A percentile compares a stretch with the other conserved stretches of the same genome.
Evolutionary conservation across 495 filamentous ascomycete genomes (phyloP).

Genomic region (Apiosordaria backusii): DNA sequence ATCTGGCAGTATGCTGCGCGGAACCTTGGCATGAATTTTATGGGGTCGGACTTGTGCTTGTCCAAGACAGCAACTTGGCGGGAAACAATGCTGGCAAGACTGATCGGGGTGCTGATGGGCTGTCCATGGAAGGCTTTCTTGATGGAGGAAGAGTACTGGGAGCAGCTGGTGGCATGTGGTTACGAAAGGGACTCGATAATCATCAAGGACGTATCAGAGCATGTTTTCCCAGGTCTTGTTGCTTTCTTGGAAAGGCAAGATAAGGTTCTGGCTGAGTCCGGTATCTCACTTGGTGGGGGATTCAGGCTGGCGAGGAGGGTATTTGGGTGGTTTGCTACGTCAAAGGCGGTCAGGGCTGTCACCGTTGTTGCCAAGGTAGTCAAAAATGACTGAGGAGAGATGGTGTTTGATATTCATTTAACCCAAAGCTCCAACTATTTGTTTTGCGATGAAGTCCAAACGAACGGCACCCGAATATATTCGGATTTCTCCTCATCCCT

Average conservation of each 20-base stretch:
- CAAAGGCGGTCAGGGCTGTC: not conserved
- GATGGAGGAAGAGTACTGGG: constrained; percentile 9
- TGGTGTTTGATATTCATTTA: too few species aligned
- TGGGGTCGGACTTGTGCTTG: constrained; percentile 26
- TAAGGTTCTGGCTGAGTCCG: not conserved
- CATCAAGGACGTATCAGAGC: not conserved
- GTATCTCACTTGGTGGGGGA: not conserved
- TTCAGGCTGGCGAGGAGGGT: not conserved
- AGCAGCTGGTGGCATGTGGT: constrained; percentile 5
- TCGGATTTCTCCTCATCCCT: too few species aligned
- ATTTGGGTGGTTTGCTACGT: not conserved
- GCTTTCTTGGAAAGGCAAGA: not conserved
- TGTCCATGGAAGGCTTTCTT: constrained; percentile 16
- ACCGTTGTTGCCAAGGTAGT: not conserved
- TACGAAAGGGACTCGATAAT: not conserved
- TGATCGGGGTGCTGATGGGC: constrained; percentile 15
- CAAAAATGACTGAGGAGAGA: not conserved
- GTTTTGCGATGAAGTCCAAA: too few species aligned
- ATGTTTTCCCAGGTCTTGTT: not conserved
- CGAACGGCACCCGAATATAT: too few species aligned
- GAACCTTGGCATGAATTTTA: constrained; percentile 41
- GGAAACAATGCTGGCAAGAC: constrained; percentile 4
- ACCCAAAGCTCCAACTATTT: too few species aligned
- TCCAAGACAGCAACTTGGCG: not conserved
- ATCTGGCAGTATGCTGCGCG: constrained; percentile 36